Evolutionary conservation across 1,139 yeast species (phyloP).

Genomic region (Yamadazyma atmosphaerica): DNA sequence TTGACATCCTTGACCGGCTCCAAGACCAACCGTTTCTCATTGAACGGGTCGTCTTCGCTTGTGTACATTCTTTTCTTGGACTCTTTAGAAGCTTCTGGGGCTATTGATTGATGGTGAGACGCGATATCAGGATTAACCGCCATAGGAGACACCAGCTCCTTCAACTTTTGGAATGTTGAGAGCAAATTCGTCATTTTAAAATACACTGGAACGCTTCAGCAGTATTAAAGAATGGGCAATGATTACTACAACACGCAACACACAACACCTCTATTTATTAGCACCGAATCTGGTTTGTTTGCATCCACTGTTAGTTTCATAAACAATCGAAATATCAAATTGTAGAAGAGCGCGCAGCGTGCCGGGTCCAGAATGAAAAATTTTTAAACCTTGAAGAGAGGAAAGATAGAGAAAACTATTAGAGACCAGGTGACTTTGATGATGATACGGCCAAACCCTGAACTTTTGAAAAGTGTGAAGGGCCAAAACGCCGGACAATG

Average conservation of each 20-base stretch:
- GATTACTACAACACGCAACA: not conserved
- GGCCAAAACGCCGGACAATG: too few relatives aligned
- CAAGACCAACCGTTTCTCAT: conserved; percentile 19
- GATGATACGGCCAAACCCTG: not conserved
- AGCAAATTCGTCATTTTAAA: conserved; percentile 18
- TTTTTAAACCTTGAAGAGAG: too few relatives aligned
- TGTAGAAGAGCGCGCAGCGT: not conserved
- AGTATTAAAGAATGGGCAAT: not conserved
- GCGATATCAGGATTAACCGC: conserved; percentile 10
- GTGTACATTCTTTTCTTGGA: conserved; percentile 14
- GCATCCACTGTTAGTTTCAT: not conserved
- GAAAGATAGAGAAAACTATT: too few relatives aligned
- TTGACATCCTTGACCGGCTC: not conserved
- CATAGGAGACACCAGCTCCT: conserved; percentile 16
- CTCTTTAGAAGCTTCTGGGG: conserved; percentile 3
- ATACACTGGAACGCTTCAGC: too few relatives aligned
- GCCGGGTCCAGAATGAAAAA: not conserved
- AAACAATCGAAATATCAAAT: not conserved
- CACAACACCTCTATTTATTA: not conserved
- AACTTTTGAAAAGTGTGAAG: too few relatives aligned
- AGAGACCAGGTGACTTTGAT: not conserved
- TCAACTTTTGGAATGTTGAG: conserved; percentile 17
- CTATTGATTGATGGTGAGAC: not conserved
- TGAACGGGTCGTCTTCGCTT: conserved; percentile 33
- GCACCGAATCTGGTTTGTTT: not conserved